phyloP scores from a whole-genome alignment of 2,329 filamentous ascomycete genomes.

The Alternaria novae-zelandiae region DNA sequence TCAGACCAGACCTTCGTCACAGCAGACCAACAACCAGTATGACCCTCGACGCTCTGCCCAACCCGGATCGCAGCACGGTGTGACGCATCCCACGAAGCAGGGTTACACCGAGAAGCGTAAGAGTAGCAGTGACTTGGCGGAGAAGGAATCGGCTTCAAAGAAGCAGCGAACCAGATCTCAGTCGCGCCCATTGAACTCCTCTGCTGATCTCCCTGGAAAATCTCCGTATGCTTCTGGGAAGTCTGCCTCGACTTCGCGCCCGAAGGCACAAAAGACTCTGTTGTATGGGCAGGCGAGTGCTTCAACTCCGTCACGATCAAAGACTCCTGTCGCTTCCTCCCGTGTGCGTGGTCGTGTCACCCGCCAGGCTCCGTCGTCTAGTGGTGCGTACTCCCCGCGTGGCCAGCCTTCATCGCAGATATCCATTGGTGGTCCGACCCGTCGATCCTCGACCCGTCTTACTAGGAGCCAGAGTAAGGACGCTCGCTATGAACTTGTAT shows the following conservation, averaged over 20 bases:
- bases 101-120: slow-evolving; percentile 18
- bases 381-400: background rate
- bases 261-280: background rate
- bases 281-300: background rate
- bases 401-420: background rate
- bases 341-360: background rate
- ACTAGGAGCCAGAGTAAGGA: slow-evolving; percentile 14
- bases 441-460: slow-evolving; percentile 4
- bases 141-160: slow-evolving; percentile 9
- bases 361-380: background rate
- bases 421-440: background rate
- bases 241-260: background rate
- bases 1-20: background rate
- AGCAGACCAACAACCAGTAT: slow-evolving; percentile 1
- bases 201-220: background rate
- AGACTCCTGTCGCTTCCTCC: background rate
- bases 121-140: background rate
- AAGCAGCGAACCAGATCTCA: slow-evolving; percentile 9
- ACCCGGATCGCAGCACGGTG: background rate
- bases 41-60: background rate
- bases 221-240: background rate
- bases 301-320: background rate
- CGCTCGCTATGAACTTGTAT: background rate
- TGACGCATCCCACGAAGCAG: background rate
- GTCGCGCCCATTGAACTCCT: background rate